Evolutionary conservation across 2,329 filamentous ascomycete species (phyloP).

Genomic region (Colletotrichum salicis): DNA sequence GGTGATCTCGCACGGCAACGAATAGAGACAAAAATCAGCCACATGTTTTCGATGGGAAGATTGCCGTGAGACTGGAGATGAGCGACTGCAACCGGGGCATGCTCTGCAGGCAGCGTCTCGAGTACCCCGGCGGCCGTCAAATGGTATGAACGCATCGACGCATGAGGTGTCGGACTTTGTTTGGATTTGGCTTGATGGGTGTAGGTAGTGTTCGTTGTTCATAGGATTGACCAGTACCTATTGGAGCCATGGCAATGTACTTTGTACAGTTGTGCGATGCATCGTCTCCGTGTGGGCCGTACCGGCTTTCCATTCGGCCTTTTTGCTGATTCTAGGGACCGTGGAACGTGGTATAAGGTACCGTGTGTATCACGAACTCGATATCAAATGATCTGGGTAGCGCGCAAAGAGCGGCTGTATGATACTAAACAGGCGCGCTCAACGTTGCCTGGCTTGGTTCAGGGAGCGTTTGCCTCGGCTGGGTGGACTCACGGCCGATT

Average conservation of each 20-base stretch:
- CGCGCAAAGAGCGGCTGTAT: slow-evolving; percentile 15
- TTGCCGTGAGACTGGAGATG: slow-evolving; percentile 10
- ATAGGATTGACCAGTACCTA: not conserved
- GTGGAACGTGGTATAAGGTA: slow-evolving; percentile 10
- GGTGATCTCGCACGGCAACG: slow-evolving; percentile 29
- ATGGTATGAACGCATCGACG: not conserved
- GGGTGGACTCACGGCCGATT: slow-evolving; percentile 19
- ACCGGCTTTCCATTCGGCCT: not conserved
- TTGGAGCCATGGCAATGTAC: not conserved
- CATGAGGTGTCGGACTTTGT: not conserved
- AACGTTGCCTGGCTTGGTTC: not conserved
- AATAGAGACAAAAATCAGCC: slow-evolving; percentile 28
- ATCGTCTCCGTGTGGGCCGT: not conserved
- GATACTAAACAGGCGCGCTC: not conserved
- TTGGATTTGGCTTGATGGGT: not conserved
- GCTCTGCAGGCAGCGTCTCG: slow-evolving; percentile 1
- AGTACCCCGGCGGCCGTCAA: not conserved
- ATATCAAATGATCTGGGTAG: slow-evolving; percentile 24
- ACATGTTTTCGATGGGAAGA: slow-evolving; percentile 23
- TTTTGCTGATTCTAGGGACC: slow-evolving; percentile 7
- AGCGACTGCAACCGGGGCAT: slow-evolving; percentile 26
- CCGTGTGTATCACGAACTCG: slow-evolving; percentile 6
- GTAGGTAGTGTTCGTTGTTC: not conserved
- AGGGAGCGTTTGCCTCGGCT: slow-evolving; percentile 10
- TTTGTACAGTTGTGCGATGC: not conserved